Evolutionary conservation across 1,139 yeast genomes (phyloP).

Genomic region (Candida sanyaensis): DNA sequence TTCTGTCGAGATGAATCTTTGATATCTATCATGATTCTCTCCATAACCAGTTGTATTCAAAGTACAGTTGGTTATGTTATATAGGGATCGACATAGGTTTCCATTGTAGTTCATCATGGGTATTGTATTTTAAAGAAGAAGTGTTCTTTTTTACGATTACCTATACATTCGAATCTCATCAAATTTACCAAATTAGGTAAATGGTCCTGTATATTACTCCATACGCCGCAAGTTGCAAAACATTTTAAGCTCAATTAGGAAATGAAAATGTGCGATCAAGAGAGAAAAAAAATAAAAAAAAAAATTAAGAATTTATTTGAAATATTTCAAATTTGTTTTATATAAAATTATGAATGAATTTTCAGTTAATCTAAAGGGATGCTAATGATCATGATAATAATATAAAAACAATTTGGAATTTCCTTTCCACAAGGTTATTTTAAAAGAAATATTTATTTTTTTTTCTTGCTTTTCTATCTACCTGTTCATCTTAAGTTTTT

Average conservation of each 20-base stretch:
- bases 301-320: background rate
- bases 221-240: conserved; percentile 4
- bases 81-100: background rate
- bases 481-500: background rate
- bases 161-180: background rate
- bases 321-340: too few species aligned
- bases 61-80: background rate
- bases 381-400: background rate
- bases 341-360: too few species aligned
- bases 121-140: background rate
- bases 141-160: background rate
- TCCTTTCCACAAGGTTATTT: background rate
- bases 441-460: background rate
- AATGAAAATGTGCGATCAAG: background rate
- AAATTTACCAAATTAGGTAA: conserved; percentile 3
- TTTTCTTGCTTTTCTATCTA: background rate
- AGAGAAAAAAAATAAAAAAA: background rate
- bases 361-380: background rate
- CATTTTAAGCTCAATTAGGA: conserved; percentile 4
- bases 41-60: background rate
- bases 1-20: too few species aligned
- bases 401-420: conserved; percentile 1
- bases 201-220: background rate
- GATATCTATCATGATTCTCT: too few species aligned
- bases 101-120: background rate